Conservation (phyloP, 345 rosid genomes). For the Ceriops decandra region DNA sequence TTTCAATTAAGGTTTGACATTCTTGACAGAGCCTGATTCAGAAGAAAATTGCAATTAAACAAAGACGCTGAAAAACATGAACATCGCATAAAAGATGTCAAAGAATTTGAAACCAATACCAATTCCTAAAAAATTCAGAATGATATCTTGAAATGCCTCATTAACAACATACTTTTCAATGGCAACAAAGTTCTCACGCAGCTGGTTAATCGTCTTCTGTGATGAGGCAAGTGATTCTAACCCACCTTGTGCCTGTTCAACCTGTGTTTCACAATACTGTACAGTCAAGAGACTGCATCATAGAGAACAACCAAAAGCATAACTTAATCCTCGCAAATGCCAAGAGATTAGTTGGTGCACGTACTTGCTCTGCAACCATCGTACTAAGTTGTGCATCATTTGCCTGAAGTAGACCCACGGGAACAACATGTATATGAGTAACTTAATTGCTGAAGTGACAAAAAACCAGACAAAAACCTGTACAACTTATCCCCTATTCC, state of each 20-base stretch:
- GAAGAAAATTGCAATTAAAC: slow-evolving; percentile 10
- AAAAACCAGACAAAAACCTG: no score
- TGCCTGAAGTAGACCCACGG: slow-evolving; percentile 43
- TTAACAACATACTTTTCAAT: slow-evolving; percentile 63
- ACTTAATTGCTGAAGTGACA: background rate
- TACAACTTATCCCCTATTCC: background rate
- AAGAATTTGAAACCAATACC: background rate
- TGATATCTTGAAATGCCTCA: background rate
- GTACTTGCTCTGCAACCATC: slow-evolving; percentile 97
- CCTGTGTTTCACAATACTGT: slow-evolving; percentile 37
- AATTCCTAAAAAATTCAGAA: background rate
- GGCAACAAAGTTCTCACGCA: slow-evolving; percentile 75
- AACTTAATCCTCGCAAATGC: background rate
- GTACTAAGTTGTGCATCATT: slow-evolving; percentile 99
- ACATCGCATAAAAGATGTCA: background rate
- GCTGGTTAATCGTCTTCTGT: slow-evolving; percentile 61
- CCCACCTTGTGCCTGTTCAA: slow-evolving; percentile 88
- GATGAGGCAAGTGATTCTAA: slow-evolving; percentile 68
- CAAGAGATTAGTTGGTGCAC: background rate
- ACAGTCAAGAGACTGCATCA: background rate
- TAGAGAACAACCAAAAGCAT: background rate
- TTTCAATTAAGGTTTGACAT: slow-evolving; percentile 94
- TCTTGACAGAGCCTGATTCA: slow-evolving; percentile 78
- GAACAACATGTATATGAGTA: background rate
- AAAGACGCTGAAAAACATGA: background rate